Evolutionary conservation across 2,329 filamentous ascomycete genomes (phyloP), one percentile per base, ranked within the genome.

Genomic region (Kalaharituber pfeilii): DNA sequence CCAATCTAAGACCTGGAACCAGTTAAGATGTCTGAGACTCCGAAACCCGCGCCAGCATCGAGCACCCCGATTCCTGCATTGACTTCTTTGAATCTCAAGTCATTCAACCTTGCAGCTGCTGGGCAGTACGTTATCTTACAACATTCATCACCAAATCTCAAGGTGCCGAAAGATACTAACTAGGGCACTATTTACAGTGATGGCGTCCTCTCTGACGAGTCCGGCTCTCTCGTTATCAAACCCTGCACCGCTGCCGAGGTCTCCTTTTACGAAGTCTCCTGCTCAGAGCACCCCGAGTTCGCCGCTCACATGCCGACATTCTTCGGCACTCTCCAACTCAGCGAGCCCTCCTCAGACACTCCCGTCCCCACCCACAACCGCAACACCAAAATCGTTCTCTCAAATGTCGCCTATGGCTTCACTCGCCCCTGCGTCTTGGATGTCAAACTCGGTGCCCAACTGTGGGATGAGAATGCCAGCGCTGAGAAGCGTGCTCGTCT

Each of bases 181-280:
- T 30, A n/a, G n/a, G n/a, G n/a, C n/a, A n/a, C 57, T 49, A 39
- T 22, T 50, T 58, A 47, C 66, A 95, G 88, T 70, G 88, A 93
- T 62, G 91, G 91, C 60, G 89, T 94, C 49, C 78, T 94, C 63
- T 87, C 82, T 66, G 86, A 94, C 65, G 74, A 77, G 53, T 80
- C 85, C 52, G 91, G 91, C 66, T 79, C 83, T 59, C 74, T 96
- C 29, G 84, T 98, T 67, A 86, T 95, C 66, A 98, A 98, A 70
- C 91, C 91, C 18, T 96, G 89, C 68, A 94, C 85, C 0, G 71
- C 79, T 59, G 75, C 80, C 59, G 91, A 98, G 70, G 79, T 96
- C 63, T 75, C 80, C 45, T 98, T 98, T 68, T 98, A 98, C 73
- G 79, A 94, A 67, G 78, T 79, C 36, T 81, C 72, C 25, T 66